phyloP scores from a whole-genome alignment of 2,329 filamentous ascomycete species.

The Aspergillus floridensis region DNA sequence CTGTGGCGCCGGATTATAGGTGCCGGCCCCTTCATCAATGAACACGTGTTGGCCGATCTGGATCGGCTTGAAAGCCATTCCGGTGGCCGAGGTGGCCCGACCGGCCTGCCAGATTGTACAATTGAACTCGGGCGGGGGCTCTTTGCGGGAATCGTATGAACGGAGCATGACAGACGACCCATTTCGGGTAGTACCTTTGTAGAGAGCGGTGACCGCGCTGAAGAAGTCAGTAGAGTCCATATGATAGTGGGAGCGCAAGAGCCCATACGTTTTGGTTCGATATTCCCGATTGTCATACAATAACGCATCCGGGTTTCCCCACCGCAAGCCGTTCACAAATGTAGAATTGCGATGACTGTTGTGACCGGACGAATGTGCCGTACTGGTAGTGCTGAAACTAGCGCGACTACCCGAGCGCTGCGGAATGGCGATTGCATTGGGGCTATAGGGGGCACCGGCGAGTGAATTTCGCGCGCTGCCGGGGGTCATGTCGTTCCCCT shows the following conservation, averaged over 20 bases:
- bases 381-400: slow-evolving; percentile 79
- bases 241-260: background rate
- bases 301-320: slow-evolving; percentile 78
- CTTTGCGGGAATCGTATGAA: slow-evolving; percentile 92
- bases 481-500: slow-evolving; percentile 71
- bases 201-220: slow-evolving; percentile 86
- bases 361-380: slow-evolving; percentile 57
- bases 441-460: slow-evolving; percentile 48
- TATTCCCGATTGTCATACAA: slow-evolving; percentile 86
- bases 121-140: slow-evolving; percentile 85
- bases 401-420: slow-evolving; percentile 73
- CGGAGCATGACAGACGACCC: slow-evolving; percentile 71
- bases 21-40: slow-evolving; percentile 86
- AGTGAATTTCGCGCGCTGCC: slow-evolving; percentile 44
- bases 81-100: slow-evolving; percentile 86
- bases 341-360: slow-evolving; percentile 54
- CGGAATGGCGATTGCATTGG: slow-evolving; percentile 31
- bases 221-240: slow-evolving; percentile 13
- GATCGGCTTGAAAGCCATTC: slow-evolving; percentile 92
- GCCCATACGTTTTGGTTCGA: slow-evolving; percentile 80
- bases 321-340: slow-evolving; percentile 47
- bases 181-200: slow-evolving; percentile 73
- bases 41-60: slow-evolving; percentile 91
- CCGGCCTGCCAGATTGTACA: slow-evolving; percentile 98
- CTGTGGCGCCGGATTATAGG: slow-evolving; percentile 84